Base-by-base conservation (phyloP, 768 basidiomycete genomes). In the Saitozyma podzolica region DNA sequence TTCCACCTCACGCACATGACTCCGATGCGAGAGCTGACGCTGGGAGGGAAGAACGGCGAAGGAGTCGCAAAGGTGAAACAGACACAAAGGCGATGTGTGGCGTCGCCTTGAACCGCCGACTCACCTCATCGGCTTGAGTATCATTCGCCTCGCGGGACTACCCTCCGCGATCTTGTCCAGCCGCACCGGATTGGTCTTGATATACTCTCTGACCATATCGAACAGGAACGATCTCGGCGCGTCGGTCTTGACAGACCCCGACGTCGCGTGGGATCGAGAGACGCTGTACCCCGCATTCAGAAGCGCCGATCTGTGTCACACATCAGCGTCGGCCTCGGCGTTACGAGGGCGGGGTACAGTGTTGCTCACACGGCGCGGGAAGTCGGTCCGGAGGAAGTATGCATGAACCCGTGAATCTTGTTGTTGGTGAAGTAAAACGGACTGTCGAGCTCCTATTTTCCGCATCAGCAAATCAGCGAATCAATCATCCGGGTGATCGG, bases 241-340 rank as follows among this genome's bases (percentile, higher is more conserved):
- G 17, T 86, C 84, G 16, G 96, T 96, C 82, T 98, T 98, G 60
- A 99, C 78, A 8, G 92, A 94, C 0, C 96, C 96, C 6, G 91
- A 80, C 17, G 83, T 84, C 0, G 94, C 92, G 80, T 98, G 96
- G 0, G 95, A 95, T 11, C 95, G 87, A 9, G 95, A 95, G 45
- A 96, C 84, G 54, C 84, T 80, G 80, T 92, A 85, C 9, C 91
- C 91, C 9, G 86, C 91, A 72, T 98, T 87, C 14, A 98, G 84
- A 40, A 98, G 83, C 1, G 92, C 96, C 50, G 92, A 94, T 3
- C 92, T 95, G 72, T 11, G 45, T 29, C 29, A 29, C 29, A 29
- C 29, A 29, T 29, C 29, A 29, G 29, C 29, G 29, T 29, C 29
- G 29, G 29, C 29, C 29, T 29, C 29, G 5, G 29, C 29, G 5